phyloP scores from a whole-genome alignment of 2,329 filamentous ascomycete genomes.

The Fragosphaeria purpurea region DNA sequence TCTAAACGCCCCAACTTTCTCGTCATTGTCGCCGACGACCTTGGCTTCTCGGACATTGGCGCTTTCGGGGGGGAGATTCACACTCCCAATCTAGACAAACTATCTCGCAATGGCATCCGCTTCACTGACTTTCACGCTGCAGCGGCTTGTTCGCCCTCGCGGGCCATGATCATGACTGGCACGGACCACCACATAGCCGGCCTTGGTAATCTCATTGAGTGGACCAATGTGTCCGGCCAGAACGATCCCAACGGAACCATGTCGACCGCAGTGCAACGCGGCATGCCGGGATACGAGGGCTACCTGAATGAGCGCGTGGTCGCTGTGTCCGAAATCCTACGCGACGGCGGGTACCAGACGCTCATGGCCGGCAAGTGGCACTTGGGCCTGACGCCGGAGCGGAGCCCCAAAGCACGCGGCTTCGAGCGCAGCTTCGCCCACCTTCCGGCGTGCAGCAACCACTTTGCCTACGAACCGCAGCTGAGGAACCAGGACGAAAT shows the following conservation, averaged over 20 bases:
- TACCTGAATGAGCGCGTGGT: constrained; percentile 52
- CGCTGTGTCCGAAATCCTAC: constrained; percentile 47
- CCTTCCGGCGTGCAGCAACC: constrained; percentile 49
- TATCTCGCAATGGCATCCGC: constrained; percentile 31
- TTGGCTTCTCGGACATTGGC: constrained; percentile 21
- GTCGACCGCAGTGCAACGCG: neutral
- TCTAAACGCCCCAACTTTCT: constrained; percentile 20
- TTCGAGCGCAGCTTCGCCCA: constrained; percentile 52
- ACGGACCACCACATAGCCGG: constrained; percentile 51
- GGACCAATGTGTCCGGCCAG: constrained; percentile 15
- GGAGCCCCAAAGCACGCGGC: constrained; percentile 43
- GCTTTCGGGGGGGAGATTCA: constrained; percentile 23
- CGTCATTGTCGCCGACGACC: constrained; percentile 24
- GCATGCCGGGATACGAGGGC: constrained; percentile 51
- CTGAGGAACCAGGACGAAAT: constrained; percentile 35
- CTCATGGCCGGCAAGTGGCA: constrained; percentile 56
- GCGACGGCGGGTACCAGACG: constrained; percentile 49
- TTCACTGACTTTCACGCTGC: constrained; percentile 57
- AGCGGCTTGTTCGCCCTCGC: constrained; percentile 52
- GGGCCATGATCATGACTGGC: constrained; percentile 57
- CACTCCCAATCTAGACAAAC: constrained; percentile 21
- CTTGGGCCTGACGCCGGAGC: constrained; percentile 33
- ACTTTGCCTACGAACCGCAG: constrained; percentile 22
- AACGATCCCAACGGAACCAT: too few relatives aligned
- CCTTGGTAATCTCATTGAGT: constrained; percentile 48